Conservation (phyloP, 176 grass and related monocot species). For the Aegilops sharonensis region DNA sequence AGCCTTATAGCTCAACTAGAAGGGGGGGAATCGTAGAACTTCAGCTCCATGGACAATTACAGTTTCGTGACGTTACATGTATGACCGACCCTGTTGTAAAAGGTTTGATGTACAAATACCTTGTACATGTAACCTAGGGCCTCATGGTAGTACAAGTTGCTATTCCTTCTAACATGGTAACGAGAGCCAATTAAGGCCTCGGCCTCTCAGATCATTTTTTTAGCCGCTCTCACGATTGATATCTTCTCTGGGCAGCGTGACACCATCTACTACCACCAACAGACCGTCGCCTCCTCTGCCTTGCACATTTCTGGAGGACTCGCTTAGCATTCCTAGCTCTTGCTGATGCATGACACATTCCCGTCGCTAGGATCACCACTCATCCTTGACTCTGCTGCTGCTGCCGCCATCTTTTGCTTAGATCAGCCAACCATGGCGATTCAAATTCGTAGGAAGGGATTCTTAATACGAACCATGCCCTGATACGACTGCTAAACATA, state of each 20-base stretch:
- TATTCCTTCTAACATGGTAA: background rate
- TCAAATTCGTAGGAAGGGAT: background rate
- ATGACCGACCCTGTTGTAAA: background rate
- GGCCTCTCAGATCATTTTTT: background rate
- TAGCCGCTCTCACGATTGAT: background rate
- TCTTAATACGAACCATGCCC: background rate
- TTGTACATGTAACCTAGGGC: background rate
- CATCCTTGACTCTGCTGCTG: background rate
- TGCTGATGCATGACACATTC: background rate
- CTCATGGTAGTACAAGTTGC: background rate
- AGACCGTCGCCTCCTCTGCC: background rate
- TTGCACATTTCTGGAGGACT: background rate
- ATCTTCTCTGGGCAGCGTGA: background rate
- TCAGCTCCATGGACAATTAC: background rate
- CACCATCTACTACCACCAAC: background rate
- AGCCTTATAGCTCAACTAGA: conserved; percentile 11
- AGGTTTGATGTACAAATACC: background rate
- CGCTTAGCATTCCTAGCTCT: background rate
- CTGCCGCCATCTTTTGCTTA: background rate
- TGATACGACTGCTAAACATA: background rate
- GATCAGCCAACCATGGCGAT: background rate
- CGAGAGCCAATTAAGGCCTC: background rate
- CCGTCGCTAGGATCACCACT: background rate
- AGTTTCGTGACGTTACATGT: background rate
- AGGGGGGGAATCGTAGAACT: conserved; percentile 9